Percentiles rank a stretch among this genome's conserved stretches.
Conservation (phyloP, 495 filamentous ascomycete species). For the Patellaria atrata region DNA sequence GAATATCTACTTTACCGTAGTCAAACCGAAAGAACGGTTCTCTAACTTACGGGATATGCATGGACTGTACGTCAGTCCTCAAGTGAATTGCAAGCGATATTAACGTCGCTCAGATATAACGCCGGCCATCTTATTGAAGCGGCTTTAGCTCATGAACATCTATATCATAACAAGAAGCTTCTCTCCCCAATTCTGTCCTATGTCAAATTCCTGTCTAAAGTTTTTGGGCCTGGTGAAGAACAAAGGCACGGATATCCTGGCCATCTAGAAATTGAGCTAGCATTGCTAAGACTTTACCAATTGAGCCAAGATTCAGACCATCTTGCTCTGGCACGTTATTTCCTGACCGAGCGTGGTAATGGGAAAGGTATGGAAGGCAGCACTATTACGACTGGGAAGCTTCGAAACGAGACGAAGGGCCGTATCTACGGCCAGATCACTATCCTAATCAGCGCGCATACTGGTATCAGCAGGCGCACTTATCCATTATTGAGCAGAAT, state of each 20-base stretch:
- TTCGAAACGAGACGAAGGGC: slow-evolving; percentile 35
- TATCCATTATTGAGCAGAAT: slow-evolving; percentile 38
- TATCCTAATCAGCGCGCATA: slow-evolving; percentile 26
- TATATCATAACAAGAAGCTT: slow-evolving; percentile 36
- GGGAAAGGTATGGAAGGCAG: slow-evolving; percentile 31
- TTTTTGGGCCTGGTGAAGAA: slow-evolving; percentile 34
- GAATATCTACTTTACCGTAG: slow-evolving; percentile 44
- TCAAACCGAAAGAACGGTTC: slow-evolving; percentile 37
- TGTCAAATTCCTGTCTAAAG: slow-evolving; percentile 35
- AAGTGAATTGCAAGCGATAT: neutral
- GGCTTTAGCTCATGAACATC: slow-evolving; percentile 37
- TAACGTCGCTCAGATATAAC: slow-evolving; percentile 32
- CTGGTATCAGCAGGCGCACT: slow-evolving; percentile 43
- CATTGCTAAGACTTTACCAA: slow-evolving; percentile 39
- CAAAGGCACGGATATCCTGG: slow-evolving; percentile 45
- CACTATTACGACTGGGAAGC: slow-evolving; percentile 41
- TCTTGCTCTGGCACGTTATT: slow-evolving; percentile 38
- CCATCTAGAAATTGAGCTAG: slow-evolving; percentile 46
- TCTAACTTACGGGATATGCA: slow-evolving; percentile 46
- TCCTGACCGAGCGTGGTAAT: slow-evolving; percentile 44
- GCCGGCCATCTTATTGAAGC: slow-evolving; percentile 48
- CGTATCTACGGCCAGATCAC: slow-evolving; percentile 30
- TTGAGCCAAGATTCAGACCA: slow-evolving; percentile 32
- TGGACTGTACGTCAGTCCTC: slow-evolving; percentile 36
- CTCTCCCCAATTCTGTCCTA: slow-evolving; percentile 39